Conservation (phyloP, 2,329 filamentous ascomycete species). For the Pestalotiopsis sp. region DNA sequence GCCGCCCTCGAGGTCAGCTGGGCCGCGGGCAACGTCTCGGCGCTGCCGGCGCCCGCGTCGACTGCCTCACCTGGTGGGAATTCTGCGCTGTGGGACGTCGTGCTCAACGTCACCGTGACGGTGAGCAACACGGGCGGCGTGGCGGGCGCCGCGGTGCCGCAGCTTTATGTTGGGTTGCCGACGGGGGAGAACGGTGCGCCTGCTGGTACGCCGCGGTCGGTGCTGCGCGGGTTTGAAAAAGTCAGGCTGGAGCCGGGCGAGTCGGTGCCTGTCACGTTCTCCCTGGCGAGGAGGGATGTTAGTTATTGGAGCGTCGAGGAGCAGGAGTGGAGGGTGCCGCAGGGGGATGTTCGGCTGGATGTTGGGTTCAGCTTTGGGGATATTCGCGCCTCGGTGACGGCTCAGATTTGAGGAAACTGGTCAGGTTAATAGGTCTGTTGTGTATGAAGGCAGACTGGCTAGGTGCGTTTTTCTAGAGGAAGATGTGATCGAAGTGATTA, state of each 20-base stretch:
- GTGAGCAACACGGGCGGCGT: not conserved
- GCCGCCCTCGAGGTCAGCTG: not conserved
- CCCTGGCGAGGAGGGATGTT: not conserved
- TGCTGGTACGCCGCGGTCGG: not conserved
- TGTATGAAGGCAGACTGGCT: too few species aligned
- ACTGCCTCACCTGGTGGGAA: not conserved
- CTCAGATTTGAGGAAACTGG: not conserved
- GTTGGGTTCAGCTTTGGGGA: not conserved
- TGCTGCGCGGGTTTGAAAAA: not conserved
- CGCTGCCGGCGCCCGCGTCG: not conserved
- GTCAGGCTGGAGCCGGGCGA: slow-evolving; percentile 11
- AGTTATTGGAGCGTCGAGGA: not conserved
- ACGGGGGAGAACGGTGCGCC: not conserved
- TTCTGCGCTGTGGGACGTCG: not conserved
- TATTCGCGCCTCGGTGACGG: not conserved
- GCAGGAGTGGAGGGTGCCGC: not conserved
- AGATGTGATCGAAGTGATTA: too few species aligned
- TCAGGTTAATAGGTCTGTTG: too few species aligned
- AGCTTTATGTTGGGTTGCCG: not conserved
- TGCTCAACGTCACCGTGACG: not conserved
- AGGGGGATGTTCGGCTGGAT: not conserved
- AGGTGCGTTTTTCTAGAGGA: too few species aligned
- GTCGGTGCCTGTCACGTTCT: not conserved
- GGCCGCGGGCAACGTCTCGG: not conserved
- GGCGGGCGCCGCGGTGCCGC: not conserved